phyloP scores from a whole-genome alignment of 257 asterid species.

The Leptodermis oblonga region DNA sequence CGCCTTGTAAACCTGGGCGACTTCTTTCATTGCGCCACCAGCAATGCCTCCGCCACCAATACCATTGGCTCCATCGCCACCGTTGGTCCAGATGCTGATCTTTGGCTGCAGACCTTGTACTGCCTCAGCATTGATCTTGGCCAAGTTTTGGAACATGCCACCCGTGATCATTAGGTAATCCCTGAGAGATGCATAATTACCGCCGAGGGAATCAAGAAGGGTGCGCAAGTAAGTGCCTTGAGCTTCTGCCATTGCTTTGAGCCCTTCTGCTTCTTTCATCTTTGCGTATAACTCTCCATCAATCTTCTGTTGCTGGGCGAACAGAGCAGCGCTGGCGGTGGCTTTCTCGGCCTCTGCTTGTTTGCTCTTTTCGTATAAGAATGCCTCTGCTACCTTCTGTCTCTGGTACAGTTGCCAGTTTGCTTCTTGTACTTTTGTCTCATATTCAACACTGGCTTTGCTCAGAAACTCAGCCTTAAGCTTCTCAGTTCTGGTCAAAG shows the following conservation, averaged over 20 bases:
- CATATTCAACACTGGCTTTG: slow-evolving; percentile 64
- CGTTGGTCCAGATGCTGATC: slow-evolving; percentile 61
- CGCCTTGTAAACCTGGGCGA: slow-evolving; percentile 56
- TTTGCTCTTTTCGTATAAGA: slow-evolving; percentile 47
- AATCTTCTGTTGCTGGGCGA: slow-evolving; percentile 31
- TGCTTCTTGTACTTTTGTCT: slow-evolving; percentile 62
- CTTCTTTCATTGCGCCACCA: slow-evolving; percentile 43
- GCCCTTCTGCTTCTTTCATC: slow-evolving; percentile 64
- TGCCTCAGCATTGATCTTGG: slow-evolving; percentile 54
- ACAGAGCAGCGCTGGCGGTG: slow-evolving; percentile 47
- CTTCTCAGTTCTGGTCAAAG: slow-evolving; percentile 45
- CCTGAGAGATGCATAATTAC: slow-evolving; percentile 46
- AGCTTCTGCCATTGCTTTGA: slow-evolving; percentile 52
- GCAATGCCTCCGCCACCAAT: slow-evolving; percentile 6
- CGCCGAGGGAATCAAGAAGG: slow-evolving; percentile 48
- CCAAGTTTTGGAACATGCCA: slow-evolving; percentile 50
- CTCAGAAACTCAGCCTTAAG: slow-evolving; percentile 53
- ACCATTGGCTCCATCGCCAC: slow-evolving; percentile 8
- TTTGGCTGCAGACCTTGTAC: slow-evolving; percentile 57
- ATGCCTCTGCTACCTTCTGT: slow-evolving; percentile 57
- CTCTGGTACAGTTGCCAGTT: slow-evolving; percentile 67
- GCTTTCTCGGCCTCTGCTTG: slow-evolving; percentile 49
- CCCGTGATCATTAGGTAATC: slow-evolving; percentile 62
- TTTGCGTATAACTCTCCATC: slow-evolving; percentile 57
- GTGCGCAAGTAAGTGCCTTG: slow-evolving; percentile 47